Evolutionary conservation across 75 land plant species (phyloP), one percentile per base, ranked within the genome.

Genomic region (Selaginella moellendorffii): DNA sequence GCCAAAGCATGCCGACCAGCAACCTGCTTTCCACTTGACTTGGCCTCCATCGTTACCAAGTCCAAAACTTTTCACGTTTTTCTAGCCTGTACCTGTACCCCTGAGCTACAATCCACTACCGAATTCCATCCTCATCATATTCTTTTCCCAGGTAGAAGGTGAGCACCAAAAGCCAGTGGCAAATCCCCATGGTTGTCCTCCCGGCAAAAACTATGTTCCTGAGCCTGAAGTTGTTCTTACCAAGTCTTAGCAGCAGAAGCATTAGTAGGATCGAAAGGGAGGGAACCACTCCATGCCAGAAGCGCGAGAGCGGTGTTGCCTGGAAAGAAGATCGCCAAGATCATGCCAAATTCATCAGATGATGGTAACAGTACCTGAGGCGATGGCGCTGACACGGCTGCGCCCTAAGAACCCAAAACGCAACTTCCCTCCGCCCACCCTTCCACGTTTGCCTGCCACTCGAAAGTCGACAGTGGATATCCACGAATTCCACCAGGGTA

Each of bases 41-140:
- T 5, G 2, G 5, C 12, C 8, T 31, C 65, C 31, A 23, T 2
- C 24, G 1, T 68, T 62, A 2, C 18, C 36, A 14, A 26, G 2
- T 66, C 2, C 63, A 53, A 10, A 52, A 25, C 17, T 22, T 0
- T 25, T 20, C 23, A 22, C 23, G 23, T 27, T 14, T 24, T 22
- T 25, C 14, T 12, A 25, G 28, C 18, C 23, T 24, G 23, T 27
- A 27, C 53, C 24, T 22, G 27, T 27, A 24, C 17, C 62, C 58
- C 17, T 51, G 58, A 53, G 24, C 12, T 23, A 31, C 22, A 54
- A 31, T 52, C 27, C 36, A 54, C 9, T 71, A 54, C 74, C 80
- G 46, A 77, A 65, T 65, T 23, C 30, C 65, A 53, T 71, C 72
- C 25, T 65, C 72, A 54, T 71, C 72, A 52, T 2, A 27, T 27